phyloP scores from a whole-genome alignment of 495 filamentous ascomycete genomes.

The Polyplosphaeria fusca region DNA sequence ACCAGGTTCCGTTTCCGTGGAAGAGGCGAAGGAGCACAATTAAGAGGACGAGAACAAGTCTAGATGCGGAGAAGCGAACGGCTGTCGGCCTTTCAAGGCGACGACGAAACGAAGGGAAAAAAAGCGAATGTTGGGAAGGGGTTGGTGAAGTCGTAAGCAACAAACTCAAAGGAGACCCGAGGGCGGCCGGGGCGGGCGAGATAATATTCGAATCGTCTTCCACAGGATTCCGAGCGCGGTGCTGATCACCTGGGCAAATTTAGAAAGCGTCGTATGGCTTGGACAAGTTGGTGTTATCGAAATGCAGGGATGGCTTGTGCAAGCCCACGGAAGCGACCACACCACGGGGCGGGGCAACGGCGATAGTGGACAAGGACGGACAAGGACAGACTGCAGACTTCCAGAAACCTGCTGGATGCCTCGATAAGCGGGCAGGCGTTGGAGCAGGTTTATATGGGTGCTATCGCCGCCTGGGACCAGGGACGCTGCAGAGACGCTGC shows the following conservation, averaged over 20 bases:
- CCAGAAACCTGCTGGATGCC: constrained; percentile 10
- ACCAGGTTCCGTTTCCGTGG: background rate
- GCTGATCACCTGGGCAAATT: constrained; percentile 19
- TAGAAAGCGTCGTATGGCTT: constrained; percentile 26
- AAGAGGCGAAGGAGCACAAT: background rate
- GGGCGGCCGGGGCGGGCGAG: background rate
- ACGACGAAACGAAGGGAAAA: constrained; percentile 15
- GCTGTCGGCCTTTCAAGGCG: constrained; percentile 1
- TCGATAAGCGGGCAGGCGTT: constrained; percentile 3
- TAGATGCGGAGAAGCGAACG: constrained; percentile 16
- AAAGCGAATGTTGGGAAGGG: constrained; percentile 19
- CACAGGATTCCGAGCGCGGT: background rate
- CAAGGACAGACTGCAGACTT: constrained; percentile 5
- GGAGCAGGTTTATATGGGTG: too few species aligned
- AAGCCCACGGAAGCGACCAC: background rate
- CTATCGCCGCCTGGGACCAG: too few species aligned
- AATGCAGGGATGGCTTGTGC: background rate
- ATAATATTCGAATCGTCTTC: constrained; percentile 7
- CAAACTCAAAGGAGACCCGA: background rate
- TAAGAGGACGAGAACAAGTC: background rate
- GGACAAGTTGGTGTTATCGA: constrained; percentile 13
- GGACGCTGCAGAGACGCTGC: background rate
- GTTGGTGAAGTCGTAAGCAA: background rate
- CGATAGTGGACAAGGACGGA: too few species aligned
- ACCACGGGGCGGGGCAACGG: constrained; percentile 1